Base-by-base conservation (phyloP, 2,329 filamentous ascomycete species). In the Rhinocladiella similis region DNA sequence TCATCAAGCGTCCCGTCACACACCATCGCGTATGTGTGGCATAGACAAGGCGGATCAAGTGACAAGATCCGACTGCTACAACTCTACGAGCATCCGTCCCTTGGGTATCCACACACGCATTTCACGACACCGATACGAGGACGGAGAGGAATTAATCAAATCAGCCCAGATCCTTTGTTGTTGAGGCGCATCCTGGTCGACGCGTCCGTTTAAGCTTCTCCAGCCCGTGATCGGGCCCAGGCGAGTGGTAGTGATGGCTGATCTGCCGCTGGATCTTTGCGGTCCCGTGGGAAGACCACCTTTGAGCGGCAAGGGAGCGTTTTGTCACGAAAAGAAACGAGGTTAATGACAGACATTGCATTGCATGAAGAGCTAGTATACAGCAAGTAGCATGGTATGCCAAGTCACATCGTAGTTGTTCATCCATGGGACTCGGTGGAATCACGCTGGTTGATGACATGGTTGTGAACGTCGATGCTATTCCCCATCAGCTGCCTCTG, bases 341-440 rank as follows among this genome's bases (percentile, higher is more conserved):
- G 50, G 20, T 35, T 43, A 56, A 45, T 55, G 48, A 50, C 41
- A 53, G 50, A 59, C 45, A 43, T 57, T 53, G 49, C 59, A 57
- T 62, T 62, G 56, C 50, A 56, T 56, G 53, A 60, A 59, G 54
- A 59, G 56, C 56, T 62, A 62, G 59, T 62, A 62, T 62, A 62
- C 59, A 62, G 56, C 56, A 53, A 52, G 59, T 52, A 54, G 47
- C 53, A 27, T 47, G 54, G 50, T 54, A 55, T 56, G 53, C 59
- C 45, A 51, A 29, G 38, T 50, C 51, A 58, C 47, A 51, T 54
- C 50, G 47, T 60, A 46, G 42, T 54, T 50, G 56, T 41, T 52
- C 29, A 33, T 33, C 29, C 5, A 27, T 27, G 25, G n/a, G n/a
- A n/a, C n/a, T n/a, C n/a, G n/a, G n/a, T n/a, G n/a, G 25, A 27